phyloP scores from a whole-genome alignment of 2,329 filamentous ascomycete genomes.

The Clarireedia sp. region DNA sequence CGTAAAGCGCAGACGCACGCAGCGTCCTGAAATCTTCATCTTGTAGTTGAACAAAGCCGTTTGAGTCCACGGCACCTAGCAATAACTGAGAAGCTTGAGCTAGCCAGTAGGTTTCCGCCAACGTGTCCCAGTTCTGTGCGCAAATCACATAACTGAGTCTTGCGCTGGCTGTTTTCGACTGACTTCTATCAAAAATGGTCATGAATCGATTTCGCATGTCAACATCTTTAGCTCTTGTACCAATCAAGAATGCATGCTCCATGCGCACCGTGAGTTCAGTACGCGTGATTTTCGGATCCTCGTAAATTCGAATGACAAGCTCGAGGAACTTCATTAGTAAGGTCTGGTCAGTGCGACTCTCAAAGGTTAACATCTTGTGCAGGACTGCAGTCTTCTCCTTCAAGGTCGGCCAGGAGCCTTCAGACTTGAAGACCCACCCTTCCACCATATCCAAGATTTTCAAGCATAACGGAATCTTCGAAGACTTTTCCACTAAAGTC shows the following conservation, averaged over 20 bases:
- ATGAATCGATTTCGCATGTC: constrained; percentile 97
- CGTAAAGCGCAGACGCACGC: constrained; percentile 65
- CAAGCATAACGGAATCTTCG: constrained; percentile 77
- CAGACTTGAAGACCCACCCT: constrained; percentile 90
- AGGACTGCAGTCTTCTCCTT: constrained; percentile 98
- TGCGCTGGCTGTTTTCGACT: constrained; percentile 86
- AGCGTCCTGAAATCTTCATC: constrained; percentile 75
- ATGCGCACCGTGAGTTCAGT: constrained; percentile 94
- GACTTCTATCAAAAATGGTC: constrained; percentile 87
- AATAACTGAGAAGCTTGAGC: constrained; percentile 90
- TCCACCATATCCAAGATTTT: constrained; percentile 94
- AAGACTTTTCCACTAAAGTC: constrained; percentile 89
- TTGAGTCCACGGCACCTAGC: constrained; percentile 83
- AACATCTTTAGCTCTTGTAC: constrained; percentile 84
- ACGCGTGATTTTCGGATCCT: constrained; percentile 89
- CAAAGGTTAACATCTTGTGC: constrained; percentile 98
- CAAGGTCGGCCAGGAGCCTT: constrained; percentile 89
- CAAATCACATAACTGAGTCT: constrained; percentile 83
- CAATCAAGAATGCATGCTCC: constrained; percentile 96
- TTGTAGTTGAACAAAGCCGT: constrained; percentile 69
- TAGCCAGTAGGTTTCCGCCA: constrained; percentile 94
- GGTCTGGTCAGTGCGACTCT: constrained; percentile 72
- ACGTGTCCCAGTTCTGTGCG: constrained; percentile 93
- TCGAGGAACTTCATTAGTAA: constrained; percentile 91
- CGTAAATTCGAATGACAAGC: constrained; percentile 94